Base-by-base conservation (phyloP, 495 filamentous ascomycete species). In the Daldinia childiae region DNA sequence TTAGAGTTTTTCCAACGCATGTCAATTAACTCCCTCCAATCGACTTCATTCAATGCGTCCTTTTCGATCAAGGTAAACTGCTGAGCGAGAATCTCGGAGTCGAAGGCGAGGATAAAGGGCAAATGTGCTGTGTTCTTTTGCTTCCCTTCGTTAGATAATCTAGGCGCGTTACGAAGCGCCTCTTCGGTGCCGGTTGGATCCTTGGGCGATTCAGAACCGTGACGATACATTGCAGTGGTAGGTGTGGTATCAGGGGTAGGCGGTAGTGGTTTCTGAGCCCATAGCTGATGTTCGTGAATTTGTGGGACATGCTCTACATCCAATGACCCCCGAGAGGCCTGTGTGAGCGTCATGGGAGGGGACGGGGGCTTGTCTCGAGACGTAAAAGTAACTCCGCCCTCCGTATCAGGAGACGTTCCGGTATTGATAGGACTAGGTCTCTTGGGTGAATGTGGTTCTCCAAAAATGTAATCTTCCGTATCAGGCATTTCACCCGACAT, bases 11-110 rank as follows among this genome's bases (percentile, higher is more conserved):
- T 92, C 94, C 94, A 98, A 62, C 88, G 88, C 87, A 99, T 91
- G 32, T 98, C 93, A 58, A 99, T 93, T 52, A 99, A 84, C 75
- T 99, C 96, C 76, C 91, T 93, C 96, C 96, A 99, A 80, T 98
- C 94, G 58, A 99, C 91, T 74, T 98, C 96, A 71, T 94, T 93
- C 52, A 99, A 81, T 0, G 96, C 96, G 74, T 97, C 94, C 82
- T 96, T 96, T 78, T 99, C 96, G 60, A 99, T 92, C 45, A 99
- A 82, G 0, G 94, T 98, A 72, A 98, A 90, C 78, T 98, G 96
- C 78, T 98, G 92, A 6, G 96, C 95, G 41, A 99, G 85, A 21
- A 92, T 82, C 59, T 94, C 91, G 11, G 94, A 95, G 78, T 96
- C 93, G 70, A 95, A 97, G 0, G 94, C 91, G 17, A 98, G 88